A percentile compares a stretch with the other conserved stretches of the same genome.
Conservation (phyloP, 2,329 filamentous ascomycete genomes). For the Monilinia aucupariae region DNA sequence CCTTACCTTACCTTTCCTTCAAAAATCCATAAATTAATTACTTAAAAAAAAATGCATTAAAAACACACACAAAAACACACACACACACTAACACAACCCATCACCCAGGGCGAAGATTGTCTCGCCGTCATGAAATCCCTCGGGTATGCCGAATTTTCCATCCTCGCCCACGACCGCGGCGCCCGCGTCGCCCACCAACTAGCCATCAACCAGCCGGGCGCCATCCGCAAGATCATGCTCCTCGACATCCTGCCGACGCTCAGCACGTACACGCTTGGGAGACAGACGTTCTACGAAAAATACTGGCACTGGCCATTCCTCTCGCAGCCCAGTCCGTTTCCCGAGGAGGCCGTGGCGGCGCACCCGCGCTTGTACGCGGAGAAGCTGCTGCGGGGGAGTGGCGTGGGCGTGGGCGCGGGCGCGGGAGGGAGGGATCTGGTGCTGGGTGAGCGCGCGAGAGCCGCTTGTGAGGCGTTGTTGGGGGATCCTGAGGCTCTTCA, state of each 20-base stretch:
- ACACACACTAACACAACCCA: not conserved
- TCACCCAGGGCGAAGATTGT: slow-evolving; percentile 36
- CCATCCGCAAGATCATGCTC: slow-evolving; percentile 38
- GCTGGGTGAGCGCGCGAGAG: slow-evolving; percentile 18
- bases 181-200: slow-evolving; percentile 51
- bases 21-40: no score
- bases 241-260: slow-evolving; percentile 52
- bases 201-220: slow-evolving; percentile 40
- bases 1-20: no score
- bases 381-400: slow-evolving; percentile 36
- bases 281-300: slow-evolving; percentile 41
- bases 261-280: slow-evolving; percentile 45
- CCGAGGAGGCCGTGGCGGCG: slow-evolving; percentile 43
- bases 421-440: slow-evolving; percentile 18
- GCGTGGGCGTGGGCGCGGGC: slow-evolving; percentile 25
- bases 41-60: no score
- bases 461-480: slow-evolving; percentile 24
- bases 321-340: slow-evolving; percentile 47
- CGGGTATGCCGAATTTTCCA: slow-evolving; percentile 39
- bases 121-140: slow-evolving; percentile 43
- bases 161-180: slow-evolving; percentile 54
- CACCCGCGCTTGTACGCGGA: slow-evolving; percentile 40
- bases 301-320: slow-evolving; percentile 59
- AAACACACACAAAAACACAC: no score
- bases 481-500: slow-evolving; percentile 40